Evolutionary conservation across 2,329 filamentous ascomycete genomes (phyloP), one percentile per base, ranked within the genome.

Genomic region (Knufia petricola): DNA sequence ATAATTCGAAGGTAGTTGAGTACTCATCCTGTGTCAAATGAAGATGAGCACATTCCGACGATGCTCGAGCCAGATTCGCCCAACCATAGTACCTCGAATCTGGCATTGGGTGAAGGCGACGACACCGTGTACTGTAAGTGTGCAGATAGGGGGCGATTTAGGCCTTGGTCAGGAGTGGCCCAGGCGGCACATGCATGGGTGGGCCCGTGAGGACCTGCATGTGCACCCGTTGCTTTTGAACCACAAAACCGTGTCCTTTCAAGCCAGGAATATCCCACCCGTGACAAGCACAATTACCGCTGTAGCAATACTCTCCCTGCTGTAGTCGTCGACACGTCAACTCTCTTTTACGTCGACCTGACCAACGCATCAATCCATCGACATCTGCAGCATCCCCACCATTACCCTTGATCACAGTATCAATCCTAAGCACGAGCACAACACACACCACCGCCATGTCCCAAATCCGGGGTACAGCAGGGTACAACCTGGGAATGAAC

Each of bases 401-500:
- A 8, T 42, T 41, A 41, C 41, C 38, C 31, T 21, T 19, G 13
- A 17, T 37, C 38, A 34, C 36, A 34, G 15, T 34, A 40, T 12
- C 40, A 23, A 13, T 37, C 38, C 28, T 46, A 30, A 36, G 31
- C 28, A 39, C 21, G 15, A 23, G 42, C 28, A 41, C 38, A 45
- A 8, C 28, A 31, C 17, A 34, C 8, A 21, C 17, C 43, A 50
- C 53, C 60, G 59, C 56, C 58, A 73, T 73, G 70, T 67, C 70
- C 56, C 70, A 73, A 61, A 73, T 73, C 58, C 73, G 82, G 70
- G 80, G 81, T 65, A 82, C 79, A 56, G 83, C 85, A 62, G 84
- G 85, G 68, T 94, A 94, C 71, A 86, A 89, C 70, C 78, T 92
- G 65, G 83, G 83, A 62, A 78, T 82, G 66, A 79, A 82, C 62